Conservation (phyloP, 495 filamentous ascomycete species). For the Chaetomium fimeti region DNA sequence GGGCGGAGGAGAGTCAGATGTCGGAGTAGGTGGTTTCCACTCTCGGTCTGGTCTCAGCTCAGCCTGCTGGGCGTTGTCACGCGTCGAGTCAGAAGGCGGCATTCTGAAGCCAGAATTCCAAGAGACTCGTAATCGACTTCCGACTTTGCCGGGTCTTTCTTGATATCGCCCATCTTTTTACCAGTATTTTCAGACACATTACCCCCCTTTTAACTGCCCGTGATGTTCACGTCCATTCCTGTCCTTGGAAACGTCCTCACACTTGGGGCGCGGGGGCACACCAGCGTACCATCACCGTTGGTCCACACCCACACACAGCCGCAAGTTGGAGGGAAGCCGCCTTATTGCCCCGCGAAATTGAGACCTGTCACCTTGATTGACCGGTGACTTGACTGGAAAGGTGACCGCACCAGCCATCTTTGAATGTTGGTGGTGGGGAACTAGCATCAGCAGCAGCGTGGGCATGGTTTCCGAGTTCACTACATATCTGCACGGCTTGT, state of each 20-base stretch:
- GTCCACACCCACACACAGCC: constrained; percentile 10
- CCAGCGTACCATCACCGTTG: background rate
- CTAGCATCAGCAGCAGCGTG: constrained; percentile 4
- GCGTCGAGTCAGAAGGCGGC: constrained; percentile 19
- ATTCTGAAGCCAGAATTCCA: constrained; percentile 6
- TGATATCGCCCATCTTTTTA: background rate
- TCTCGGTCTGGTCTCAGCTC: constrained; percentile 20
- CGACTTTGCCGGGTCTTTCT: constrained; percentile 15
- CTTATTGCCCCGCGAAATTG: constrained; percentile 27
- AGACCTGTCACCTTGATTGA: constrained; percentile 25
- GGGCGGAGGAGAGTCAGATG: constrained; percentile 18
- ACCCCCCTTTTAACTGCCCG: constrained; percentile 9
- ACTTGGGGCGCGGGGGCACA: constrained; percentile 3
- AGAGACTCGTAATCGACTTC: constrained; percentile 11
- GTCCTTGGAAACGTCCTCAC: constrained; percentile 15
- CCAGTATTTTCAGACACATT: constrained; percentile 12
- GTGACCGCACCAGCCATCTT: constrained; percentile 17
- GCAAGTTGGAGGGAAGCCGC: constrained; percentile 19
- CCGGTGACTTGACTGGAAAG: constrained; percentile 13
- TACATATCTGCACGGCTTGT: constrained; percentile 23
- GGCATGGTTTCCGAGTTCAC: background rate
- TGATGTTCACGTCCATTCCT: constrained; percentile 11
- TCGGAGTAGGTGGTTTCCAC: background rate
- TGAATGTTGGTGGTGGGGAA: background rate
- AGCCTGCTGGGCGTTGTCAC: constrained; percentile 23